Evolutionary conservation across 2,329 filamentous ascomycete genomes (phyloP).

Genomic region (Dactylella cylindrospora): DNA sequence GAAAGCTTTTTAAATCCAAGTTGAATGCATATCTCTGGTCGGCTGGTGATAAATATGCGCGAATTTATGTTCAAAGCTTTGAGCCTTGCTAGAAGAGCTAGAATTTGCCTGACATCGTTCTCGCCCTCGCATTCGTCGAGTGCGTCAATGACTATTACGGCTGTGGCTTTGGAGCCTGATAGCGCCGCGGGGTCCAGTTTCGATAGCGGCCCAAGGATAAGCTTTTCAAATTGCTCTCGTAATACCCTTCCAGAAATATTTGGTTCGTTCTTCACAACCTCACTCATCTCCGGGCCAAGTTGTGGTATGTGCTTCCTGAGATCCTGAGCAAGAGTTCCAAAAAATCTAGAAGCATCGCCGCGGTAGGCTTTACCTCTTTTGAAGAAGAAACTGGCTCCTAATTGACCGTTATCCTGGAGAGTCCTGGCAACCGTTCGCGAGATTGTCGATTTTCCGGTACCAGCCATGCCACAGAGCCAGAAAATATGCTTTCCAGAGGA

Average conservation of each 20-base stretch:
- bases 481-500: constrained; percentile 24
- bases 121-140: constrained; percentile 32
- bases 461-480: constrained; percentile 53
- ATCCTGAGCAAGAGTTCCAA: constrained; percentile 54
- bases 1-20: constrained; percentile 38
- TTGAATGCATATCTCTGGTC: constrained; percentile 46
- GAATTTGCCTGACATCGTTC: background rate
- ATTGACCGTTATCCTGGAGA: constrained; percentile 42
- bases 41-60: constrained; percentile 46
- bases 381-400: constrained; percentile 56
- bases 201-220: constrained; percentile 11
- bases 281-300: constrained; percentile 48
- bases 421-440: constrained; percentile 51
- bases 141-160: constrained; percentile 25
- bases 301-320: constrained; percentile 49
- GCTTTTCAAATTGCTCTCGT: constrained; percentile 18
- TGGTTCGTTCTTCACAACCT: constrained; percentile 51
- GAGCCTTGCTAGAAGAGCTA: constrained; percentile 1
- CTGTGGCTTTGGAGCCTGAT: constrained; percentile 2
- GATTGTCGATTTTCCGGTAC: constrained; percentile 52
- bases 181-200: background rate
- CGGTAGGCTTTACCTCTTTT: constrained; percentile 54
- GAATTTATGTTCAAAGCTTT: constrained; percentile 14
- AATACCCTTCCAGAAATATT: constrained; percentile 6
- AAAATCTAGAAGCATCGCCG: constrained; percentile 51